Evolutionary conservation across 1,284 basidiomycete genomes (phyloP).

Genomic region (Neonothopanus nambi): DNA sequence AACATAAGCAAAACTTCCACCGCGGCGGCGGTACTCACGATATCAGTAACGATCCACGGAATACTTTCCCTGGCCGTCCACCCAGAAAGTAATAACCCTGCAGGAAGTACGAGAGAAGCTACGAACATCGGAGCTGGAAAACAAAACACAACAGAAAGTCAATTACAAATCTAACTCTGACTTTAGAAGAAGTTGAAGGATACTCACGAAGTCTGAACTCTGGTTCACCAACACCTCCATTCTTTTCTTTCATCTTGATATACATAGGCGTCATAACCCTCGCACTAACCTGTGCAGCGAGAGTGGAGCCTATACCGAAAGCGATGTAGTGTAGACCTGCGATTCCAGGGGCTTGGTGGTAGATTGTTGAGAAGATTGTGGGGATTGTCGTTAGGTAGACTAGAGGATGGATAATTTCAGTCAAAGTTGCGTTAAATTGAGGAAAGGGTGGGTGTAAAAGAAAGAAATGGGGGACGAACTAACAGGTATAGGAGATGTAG

Average conservation of each 20-base stretch:
- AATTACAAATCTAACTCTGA: too few relatives aligned
- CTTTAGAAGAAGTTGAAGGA: too few relatives aligned
- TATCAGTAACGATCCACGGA: slow-evolving; percentile 62
- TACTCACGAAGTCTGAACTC: slow-evolving; percentile 29
- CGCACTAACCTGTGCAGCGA: slow-evolving; percentile 41
- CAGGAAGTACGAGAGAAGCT: slow-evolving; percentile 49
- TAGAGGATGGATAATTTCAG: too few relatives aligned
- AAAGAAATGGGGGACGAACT: too few relatives aligned
- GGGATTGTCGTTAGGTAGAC: slow-evolving; percentile 15
- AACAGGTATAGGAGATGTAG: too few relatives aligned
- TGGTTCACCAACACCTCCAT: slow-evolving; percentile 40
- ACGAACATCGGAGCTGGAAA: slow-evolving; percentile 59
- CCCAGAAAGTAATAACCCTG: slow-evolving; percentile 61
- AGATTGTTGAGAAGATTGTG: slow-evolving; percentile 33
- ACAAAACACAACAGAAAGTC: too few relatives aligned
- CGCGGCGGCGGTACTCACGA: too few relatives aligned
- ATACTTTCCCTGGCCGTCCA: slow-evolving; percentile 54
- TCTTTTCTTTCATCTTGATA: slow-evolving; percentile 34
- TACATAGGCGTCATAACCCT: slow-evolving; percentile 41
- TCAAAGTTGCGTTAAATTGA: too few relatives aligned
- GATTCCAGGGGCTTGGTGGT: slow-evolving; percentile 38
- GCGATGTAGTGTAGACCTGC: slow-evolving; percentile 45
- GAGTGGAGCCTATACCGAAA: slow-evolving; percentile 35
- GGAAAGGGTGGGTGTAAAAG: too few relatives aligned
- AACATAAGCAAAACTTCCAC: too few relatives aligned